These are phyloP conservation scores for Cyberlindnera petersonii DNA, from an alignment of 805 yeast genomes.

Conservation along the genomic window DNA sequence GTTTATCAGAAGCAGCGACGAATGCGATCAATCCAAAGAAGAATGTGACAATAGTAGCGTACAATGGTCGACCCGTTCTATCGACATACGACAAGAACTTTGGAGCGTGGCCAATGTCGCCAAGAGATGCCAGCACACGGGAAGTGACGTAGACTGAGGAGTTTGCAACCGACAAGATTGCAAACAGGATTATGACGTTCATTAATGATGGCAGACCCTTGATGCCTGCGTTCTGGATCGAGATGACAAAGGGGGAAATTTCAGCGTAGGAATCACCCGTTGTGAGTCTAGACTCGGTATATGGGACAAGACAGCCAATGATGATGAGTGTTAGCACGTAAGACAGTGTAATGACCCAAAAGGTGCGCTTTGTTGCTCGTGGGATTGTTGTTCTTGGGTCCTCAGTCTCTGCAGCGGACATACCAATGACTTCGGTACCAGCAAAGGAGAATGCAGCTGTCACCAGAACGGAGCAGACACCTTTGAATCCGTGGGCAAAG, in stretches of 20 bases:
- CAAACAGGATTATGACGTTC: slow-evolving; percentile 63
- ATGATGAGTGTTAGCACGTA: slow-evolving; percentile 54
- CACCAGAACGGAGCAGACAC: slow-evolving; percentile 64
- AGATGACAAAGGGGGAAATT: slow-evolving; percentile 77
- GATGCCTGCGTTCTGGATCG: slow-evolving; percentile 60
- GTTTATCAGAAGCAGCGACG: slow-evolving; percentile 49
- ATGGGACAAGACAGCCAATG: slow-evolving; percentile 70
- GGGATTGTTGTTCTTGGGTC: slow-evolving; percentile 67
- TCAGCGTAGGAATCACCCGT: slow-evolving; percentile 49
- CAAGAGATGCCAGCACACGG: slow-evolving; percentile 59
- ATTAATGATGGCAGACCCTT: slow-evolving; percentile 59
- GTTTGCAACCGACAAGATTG: slow-evolving; percentile 69
- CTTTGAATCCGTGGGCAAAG: slow-evolving; percentile 54
- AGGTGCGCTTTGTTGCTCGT: slow-evolving; percentile 71
- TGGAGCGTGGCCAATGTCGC: slow-evolving; percentile 63
- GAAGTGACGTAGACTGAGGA: slow-evolving; percentile 69
- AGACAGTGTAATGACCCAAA: slow-evolving; percentile 71
- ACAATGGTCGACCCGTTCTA: slow-evolving; percentile 63
- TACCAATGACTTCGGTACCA: slow-evolving; percentile 68
- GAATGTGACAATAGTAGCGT: slow-evolving; percentile 47
- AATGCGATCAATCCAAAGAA: slow-evolving; percentile 56
- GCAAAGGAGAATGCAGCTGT: slow-evolving; percentile 74
- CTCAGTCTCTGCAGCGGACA: slow-evolving; percentile 72
- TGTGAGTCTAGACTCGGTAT: slow-evolving; percentile 43
- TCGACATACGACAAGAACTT: slow-evolving; percentile 56